Percentiles rank a stretch among this genome's conserved stretches.
These are phyloP conservation scores for Camelina sativa DNA, from an alignment of 345 rosid species.

Conservation along the genomic window DNA sequence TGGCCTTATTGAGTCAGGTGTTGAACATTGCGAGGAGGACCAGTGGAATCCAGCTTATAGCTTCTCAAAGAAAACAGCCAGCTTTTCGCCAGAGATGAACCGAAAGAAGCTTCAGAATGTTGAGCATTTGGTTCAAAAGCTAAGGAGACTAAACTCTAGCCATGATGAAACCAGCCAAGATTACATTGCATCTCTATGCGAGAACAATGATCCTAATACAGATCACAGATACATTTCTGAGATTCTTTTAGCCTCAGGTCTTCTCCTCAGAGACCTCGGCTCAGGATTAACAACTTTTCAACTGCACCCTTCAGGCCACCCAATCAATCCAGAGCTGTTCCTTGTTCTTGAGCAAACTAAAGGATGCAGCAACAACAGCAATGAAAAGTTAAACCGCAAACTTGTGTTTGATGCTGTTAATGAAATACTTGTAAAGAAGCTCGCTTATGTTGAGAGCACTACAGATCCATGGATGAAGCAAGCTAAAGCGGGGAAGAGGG, in stretches of 20 bases:
- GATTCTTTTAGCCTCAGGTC: conserved; percentile 92
- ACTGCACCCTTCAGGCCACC: conserved; percentile 83
- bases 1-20: conserved; percentile 39
- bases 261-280: conserved; percentile 76
- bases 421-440: conserved; percentile 67
- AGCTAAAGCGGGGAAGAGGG: conserved; percentile 55
- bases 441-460: conserved; percentile 47
- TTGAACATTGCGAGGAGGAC: conserved; percentile 52
- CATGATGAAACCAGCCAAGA: conserved; percentile 90
- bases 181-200: conserved; percentile 91
- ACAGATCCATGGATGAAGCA: conserved; percentile 56
- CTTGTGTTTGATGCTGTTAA: conserved; percentile 85
- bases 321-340: conserved; percentile 90
- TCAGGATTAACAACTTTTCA: conserved; percentile 64
- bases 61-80: conserved; percentile 43
- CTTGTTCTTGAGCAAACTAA: conserved; percentile 90
- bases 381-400: conserved; percentile 68
- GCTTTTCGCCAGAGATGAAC: conserved; percentile 62
- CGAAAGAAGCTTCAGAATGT: conserved; percentile 82
- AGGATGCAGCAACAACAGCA: conserved; percentile 50
- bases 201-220: conserved; percentile 63
- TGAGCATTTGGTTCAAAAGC: conserved; percentile 84
- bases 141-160: conserved; percentile 74
- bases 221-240: conserved; percentile 94
- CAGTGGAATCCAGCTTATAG: conserved; percentile 56